Base-by-base conservation (phyloP, 192 early-diverging fungal genomes). In the Neocallimastix lanati region DNA sequence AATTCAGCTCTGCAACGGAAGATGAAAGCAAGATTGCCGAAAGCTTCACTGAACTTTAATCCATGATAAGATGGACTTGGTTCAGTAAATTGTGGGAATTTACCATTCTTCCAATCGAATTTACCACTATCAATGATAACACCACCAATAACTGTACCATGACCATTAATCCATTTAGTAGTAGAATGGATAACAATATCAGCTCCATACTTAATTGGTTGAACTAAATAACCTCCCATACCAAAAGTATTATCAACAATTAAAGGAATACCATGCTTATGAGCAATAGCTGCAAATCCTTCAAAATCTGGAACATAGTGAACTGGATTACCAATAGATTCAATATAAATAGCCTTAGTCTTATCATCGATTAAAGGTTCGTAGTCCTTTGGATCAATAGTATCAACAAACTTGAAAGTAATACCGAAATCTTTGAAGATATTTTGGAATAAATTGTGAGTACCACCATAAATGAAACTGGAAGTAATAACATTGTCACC, bases 211-310 rank as follows among this genome's bases (percentile, higher is more conserved):
- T 94, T 92, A 79, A 98, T 92, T 12, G 96, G 96, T n/a, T 89
- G 88, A 30, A 90, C 84, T 50, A 94, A 82, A 36, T 84, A 84
- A 21, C 93, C 93, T 78, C 93, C 96, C 78, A 93, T 93, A 80
- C 96, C 96, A 83, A 96, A 98, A 0, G 96, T 98, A 88, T 98
- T 98, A 87, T 98, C 96, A 29, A 98, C 96, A 78, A 98, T 88
- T 76, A 98, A 85, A 58, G 96, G 96, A 50, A 98, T 86, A 28
- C 94, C 94, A 77, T 92, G 88, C 27, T 87, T 85, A 79, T 98
- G 93, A 67, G 93, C 93, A 29, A 93, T 86, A 50, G 92, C 88
- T 28, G 95, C 91, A 78, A 98, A 92, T 25, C 88, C 92, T 78
- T 86, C 85, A 82, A 96, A 93, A 79, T 98, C 94, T 13, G 95